Base-by-base conservation (phyloP, 768 basidiomycete species). In the Harrya chromipes region DNA sequence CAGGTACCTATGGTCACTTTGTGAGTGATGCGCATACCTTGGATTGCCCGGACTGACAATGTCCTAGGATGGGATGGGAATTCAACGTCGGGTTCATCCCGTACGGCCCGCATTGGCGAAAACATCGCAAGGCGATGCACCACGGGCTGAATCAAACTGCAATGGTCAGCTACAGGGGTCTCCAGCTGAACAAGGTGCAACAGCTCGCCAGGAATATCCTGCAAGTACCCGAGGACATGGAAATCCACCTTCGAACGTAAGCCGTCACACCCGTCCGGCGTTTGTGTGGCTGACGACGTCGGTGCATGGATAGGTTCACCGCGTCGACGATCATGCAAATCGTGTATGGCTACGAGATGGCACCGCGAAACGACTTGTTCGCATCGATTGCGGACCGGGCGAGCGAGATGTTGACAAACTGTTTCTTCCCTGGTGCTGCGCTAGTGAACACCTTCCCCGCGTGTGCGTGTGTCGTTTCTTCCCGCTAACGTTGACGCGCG, bases 81-180 rank as follows among this genome's bases (percentile, higher is more conserved):
- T 73, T 72, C 49, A 67, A 71, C 44, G 57, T 68, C 7, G 67
- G 61, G 23, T 56, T 70, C 27, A 63, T 69, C 53, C 64, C 57
- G 2, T 74, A 76, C 49, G 71, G 70, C 1, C 43, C 67, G 2
- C 52, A 49, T 38, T 76, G 74, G 75, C 65, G 72, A 8, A 59
- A 53, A 27, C 69, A 74, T 47, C 57, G 73, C 29, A 65, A 68
- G 39, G 60, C 69, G 29, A 67, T 68, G 49, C 71, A 73, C 36
- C 70, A 74, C 31, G 57, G 57, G n/a, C 63, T 74, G 53, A 62
- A 60, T 38, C 64, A 60, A n/a, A 64, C 62, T 4, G 62, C 65
- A 0, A 52, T 61, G 50, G 5, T 58, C n/a, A 53, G 52, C 12
- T 75, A 72, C 38, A 54, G 58, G 0, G 56, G 58, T 4, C 55